Evolutionary conservation across 495 filamentous ascomycete species (phyloP).

Genomic region (Aspergillus wentii): DNA sequence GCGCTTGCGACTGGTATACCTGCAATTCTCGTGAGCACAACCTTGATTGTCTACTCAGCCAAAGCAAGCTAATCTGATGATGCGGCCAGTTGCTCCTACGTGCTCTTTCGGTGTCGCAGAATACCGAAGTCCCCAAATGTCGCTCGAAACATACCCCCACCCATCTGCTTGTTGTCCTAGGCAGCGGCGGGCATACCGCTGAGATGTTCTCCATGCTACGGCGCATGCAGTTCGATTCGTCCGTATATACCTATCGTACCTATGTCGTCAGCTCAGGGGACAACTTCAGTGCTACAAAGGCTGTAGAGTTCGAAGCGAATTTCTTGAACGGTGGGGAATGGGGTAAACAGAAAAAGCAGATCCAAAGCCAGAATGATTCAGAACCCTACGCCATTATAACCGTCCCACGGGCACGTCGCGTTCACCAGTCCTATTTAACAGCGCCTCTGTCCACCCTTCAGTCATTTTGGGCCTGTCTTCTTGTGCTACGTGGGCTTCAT

Average conservation of each 20-base stretch:
- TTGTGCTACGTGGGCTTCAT: conserved; percentile 38
- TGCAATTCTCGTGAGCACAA: conserved; percentile 15
- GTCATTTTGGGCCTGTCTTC: conserved; percentile 48
- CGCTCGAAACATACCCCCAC: conserved; percentile 34
- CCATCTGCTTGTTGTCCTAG: conserved; percentile 79
- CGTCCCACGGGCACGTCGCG: conserved; percentile 65
- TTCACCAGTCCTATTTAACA: conserved; percentile 72
- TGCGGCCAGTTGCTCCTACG: conserved; percentile 18
- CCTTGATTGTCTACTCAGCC: too few relatives aligned
- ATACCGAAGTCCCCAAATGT: conserved; percentile 24
- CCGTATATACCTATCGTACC: conserved; percentile 62
- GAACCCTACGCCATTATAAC: conserved; percentile 49
- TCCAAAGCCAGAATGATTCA: conserved; percentile 7
- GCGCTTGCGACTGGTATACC: conserved; percentile 6
- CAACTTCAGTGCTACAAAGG: conserved; percentile 62
- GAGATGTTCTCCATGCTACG: conserved; percentile 85
- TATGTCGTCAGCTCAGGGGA: conserved; percentile 81
- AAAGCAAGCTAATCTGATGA: too few relatives aligned
- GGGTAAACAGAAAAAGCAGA: conserved; percentile 4
- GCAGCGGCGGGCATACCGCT: conserved; percentile 88
- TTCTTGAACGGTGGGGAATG: conserved; percentile 13
- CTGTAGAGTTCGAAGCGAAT: conserved; percentile 55
- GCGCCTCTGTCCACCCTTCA: conserved; percentile 55
- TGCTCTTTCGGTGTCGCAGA: conserved; percentile 29
- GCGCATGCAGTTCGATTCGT: conserved; percentile 35